Conservation (phyloP, 2,329 filamentous ascomycete species). For the Sarocladium brachiariae region DNA sequence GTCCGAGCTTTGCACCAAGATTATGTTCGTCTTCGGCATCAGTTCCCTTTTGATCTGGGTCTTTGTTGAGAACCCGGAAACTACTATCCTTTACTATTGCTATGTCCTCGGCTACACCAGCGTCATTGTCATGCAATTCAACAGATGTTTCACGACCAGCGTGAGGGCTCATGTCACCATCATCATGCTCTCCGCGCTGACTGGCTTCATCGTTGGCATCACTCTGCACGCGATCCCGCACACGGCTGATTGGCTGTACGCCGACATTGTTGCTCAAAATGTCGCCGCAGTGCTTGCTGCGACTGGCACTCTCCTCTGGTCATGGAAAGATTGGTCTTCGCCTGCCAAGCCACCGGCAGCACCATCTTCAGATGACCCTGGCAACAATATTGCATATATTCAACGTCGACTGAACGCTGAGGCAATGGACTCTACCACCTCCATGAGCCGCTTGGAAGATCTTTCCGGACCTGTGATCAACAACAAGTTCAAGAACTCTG, state of each 20-base stretch:
- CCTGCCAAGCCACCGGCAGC: background rate
- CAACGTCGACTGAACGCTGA: background rate
- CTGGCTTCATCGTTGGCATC: conserved; percentile 26
- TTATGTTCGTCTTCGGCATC: conserved; percentile 25
- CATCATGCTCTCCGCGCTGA: conserved; percentile 23
- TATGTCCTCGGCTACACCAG: conserved; percentile 29
- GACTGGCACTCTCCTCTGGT: conserved; percentile 23
- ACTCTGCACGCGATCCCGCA: conserved; percentile 23
- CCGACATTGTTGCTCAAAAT: conserved; percentile 26
- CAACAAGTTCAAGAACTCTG: conserved; percentile 11
- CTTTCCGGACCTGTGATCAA: conserved; percentile 4
- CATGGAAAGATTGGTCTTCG: conserved; percentile 20
- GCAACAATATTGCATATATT: no score
- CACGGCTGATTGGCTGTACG: conserved; percentile 21
- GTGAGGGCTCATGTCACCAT: conserved; percentile 25
- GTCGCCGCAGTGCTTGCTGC: conserved; percentile 25
- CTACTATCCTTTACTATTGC: conserved; percentile 26
- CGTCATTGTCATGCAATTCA: conserved; percentile 32
- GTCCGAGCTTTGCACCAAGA: conserved; percentile 21
- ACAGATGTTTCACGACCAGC: conserved; percentile 32
- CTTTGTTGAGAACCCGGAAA: conserved; percentile 23
- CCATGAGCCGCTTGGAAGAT: background rate
- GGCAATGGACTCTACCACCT: background rate
- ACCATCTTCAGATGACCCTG: background rate
- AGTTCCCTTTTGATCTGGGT: conserved; percentile 27